Base-by-base conservation (phyloP, 2,329 filamentous ascomycete genomes). In the Dactylonectria macrodidyma region DNA sequence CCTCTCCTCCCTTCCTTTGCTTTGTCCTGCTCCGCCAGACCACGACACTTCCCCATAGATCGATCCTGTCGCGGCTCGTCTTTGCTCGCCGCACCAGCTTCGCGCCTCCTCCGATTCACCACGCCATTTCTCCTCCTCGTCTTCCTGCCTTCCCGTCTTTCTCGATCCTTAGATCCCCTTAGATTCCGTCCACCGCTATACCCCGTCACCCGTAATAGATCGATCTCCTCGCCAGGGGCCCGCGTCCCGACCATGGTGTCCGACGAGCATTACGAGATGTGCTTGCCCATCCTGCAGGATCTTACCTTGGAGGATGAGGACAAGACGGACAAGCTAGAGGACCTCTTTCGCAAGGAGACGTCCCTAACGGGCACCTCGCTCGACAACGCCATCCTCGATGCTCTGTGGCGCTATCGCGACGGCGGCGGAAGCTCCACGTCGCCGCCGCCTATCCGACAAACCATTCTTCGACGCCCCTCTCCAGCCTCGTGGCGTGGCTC, bases 401-500 rank as follows among this genome's bases (percentile, higher is more conserved):
- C 94, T 52, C 86, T 98, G 72, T 98, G 95, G 95, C 89, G 93
- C 78, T 93, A 91, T 83, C 90, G 93, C 80, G 90, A 91, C 80
- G 83, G 88, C 71, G 89, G 91, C 71, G 89, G 89, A 26, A 86
- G 81, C 59, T 86, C 89, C 48, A 88, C 91, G 66, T 95, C 94
- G 47, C 94, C 95, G 73, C 94, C 95, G 66, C 92, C 95, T 16
- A 91, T 95, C 78, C 92, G 95, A 73, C 93, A 97, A 81, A 95
- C 93, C 58, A 92, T 97, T 76, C 91, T 98, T 76, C 94, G 96
- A 73, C 91, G 95, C 67, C 91, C 94, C 10, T 98, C 96, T 47
- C 96, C 96, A 56, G 95, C 96, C 56, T 95, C 95, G 54, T 98
- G 96, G 95, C 94, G 95, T 87, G 78, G 93, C 71, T 90, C 93